Conservation (phyloP, 192 early-diverging fungal genomes). For the Coemansia sp. region DNA sequence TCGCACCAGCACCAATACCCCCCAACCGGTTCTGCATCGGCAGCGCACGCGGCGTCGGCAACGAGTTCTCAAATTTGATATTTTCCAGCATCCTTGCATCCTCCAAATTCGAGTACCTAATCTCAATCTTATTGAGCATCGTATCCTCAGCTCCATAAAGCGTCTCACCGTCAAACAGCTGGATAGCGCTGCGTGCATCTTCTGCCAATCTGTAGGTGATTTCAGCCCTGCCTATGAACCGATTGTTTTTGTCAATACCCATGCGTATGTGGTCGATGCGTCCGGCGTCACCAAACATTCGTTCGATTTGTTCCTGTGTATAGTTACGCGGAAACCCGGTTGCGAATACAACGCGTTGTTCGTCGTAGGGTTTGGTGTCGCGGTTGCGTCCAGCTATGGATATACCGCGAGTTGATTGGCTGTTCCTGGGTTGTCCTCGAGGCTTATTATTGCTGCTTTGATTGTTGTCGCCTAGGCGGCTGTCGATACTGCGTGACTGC, state of each 20-base stretch:
- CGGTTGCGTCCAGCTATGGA: constrained; percentile 29
- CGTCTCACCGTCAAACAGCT: constrained; percentile 49
- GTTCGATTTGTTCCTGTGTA: constrained; percentile 35
- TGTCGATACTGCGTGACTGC: neutral
- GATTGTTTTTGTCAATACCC: constrained; percentile 29
- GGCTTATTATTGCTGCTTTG: neutral
- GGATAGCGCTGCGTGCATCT: constrained; percentile 49
- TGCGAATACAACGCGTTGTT: constrained; percentile 36
- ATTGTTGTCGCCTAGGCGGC: neutral
- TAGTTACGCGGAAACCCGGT: constrained; percentile 32
- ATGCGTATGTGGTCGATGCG: constrained; percentile 43
- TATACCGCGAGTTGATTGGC: constrained; percentile 15
- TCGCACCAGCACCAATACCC: constrained; percentile 6
- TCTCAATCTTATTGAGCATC: constrained; percentile 16
- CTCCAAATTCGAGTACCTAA: constrained; percentile 25
- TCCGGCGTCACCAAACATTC: constrained; percentile 37
- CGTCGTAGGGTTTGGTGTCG: constrained; percentile 35
- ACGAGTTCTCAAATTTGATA: constrained; percentile 30
- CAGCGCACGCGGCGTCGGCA: constrained; percentile 21
- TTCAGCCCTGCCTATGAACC: constrained; percentile 45
- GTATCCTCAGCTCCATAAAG: constrained; percentile 33
- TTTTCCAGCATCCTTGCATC: constrained; percentile 25
- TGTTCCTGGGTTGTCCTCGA: neutral
- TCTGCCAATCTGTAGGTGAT: constrained; percentile 37
- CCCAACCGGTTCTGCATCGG: constrained; percentile 16